Evolutionary conservation across 148 eudicot species (phyloP).

Genomic region (Rhododendron kiyosumense): DNA sequence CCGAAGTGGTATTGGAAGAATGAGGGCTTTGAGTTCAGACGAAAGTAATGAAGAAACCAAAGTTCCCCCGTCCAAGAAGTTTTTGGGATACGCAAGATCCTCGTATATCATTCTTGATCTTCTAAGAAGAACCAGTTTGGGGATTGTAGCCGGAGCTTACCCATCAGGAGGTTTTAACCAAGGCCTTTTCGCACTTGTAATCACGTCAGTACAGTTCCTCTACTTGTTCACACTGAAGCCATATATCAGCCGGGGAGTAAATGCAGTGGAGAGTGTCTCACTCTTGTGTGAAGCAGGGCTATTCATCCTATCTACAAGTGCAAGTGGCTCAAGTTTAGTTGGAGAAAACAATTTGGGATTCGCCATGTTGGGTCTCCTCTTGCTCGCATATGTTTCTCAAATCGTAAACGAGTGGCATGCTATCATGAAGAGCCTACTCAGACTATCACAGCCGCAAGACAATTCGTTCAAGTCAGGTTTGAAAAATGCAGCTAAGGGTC

Average conservation of each 20-base stretch:
- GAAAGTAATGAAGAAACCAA: conserved; percentile 9
- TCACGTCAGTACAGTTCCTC: conserved; percentile 13
- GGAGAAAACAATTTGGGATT: not conserved
- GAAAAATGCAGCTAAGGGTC: conserved; percentile 16
- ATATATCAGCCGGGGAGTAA: conserved; percentile 13
- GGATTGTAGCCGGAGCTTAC: conserved; percentile 16
- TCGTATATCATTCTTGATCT: conserved; percentile 15
- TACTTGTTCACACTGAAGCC: conserved; percentile 11
- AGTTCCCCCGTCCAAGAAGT: not conserved
- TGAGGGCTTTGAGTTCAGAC: conserved; percentile 4
- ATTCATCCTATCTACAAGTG: conserved; percentile 3
- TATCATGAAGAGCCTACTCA: conserved; percentile 8
- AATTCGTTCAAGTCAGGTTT: conserved; percentile 15
- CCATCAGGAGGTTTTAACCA: conserved; percentile 14
- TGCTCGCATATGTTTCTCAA: conserved; percentile 12
- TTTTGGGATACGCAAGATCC: conserved; percentile 13
- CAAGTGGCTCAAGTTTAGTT: conserved; percentile 1
- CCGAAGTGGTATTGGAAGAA: conserved; percentile 6
- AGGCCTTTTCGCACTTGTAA: conserved; percentile 13
- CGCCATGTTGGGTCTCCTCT: conserved; percentile 17
- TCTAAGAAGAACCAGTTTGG: conserved; percentile 9
- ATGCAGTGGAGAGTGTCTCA: conserved; percentile 15
- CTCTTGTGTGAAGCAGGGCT: conserved; percentile 16
- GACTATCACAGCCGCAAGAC: conserved; percentile 6
- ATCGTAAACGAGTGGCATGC: conserved; percentile 9